Conservation (phyloP, 108 stramenopile genomes). For the Thalassiosira profunda region DNA sequence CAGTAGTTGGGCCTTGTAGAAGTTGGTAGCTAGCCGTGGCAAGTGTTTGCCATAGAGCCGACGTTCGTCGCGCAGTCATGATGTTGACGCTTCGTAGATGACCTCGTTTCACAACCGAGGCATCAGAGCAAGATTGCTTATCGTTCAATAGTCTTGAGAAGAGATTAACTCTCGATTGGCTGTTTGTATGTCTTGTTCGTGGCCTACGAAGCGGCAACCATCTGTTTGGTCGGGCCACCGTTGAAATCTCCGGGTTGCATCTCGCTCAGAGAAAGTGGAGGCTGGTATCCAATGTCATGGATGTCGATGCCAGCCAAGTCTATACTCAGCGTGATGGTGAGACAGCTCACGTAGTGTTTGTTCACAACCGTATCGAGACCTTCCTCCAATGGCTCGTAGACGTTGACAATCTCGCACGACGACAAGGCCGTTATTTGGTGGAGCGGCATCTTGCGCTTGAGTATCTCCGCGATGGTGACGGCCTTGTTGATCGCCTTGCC, state of each 20-base stretch:
- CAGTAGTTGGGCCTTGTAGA: too few relatives aligned
- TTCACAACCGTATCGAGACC: slow-evolving; percentile 84
- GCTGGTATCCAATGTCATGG: slow-evolving; percentile 83
- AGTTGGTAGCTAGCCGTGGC: not conserved
- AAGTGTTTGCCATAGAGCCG: slow-evolving; percentile 5
- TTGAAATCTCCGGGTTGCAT: slow-evolving; percentile 51
- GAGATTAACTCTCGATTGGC: not conserved
- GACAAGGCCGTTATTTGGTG: slow-evolving; percentile 78
- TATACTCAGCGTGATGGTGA: slow-evolving; percentile 72
- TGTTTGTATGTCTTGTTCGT: not conserved
- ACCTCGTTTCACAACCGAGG: not conserved
- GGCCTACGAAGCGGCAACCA: slow-evolving; percentile 17
- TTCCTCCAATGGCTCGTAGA: slow-evolving; percentile 89
- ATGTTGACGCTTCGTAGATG: slow-evolving; percentile 1
- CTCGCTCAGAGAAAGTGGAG: slow-evolving; percentile 44
- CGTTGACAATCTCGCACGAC: slow-evolving; percentile 82
- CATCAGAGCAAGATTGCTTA: not conserved
- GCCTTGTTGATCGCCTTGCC: slow-evolving; percentile 92
- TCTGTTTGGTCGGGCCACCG: slow-evolving; percentile 10
- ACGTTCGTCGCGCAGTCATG: not conserved
- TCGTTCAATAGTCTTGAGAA: not conserved
- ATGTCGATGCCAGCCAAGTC: slow-evolving; percentile 57
- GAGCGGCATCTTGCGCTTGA: slow-evolving; percentile 87
- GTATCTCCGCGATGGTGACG: slow-evolving; percentile 89
- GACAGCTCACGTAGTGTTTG: slow-evolving; percentile 80